Base-by-base conservation (phyloP, 2,329 filamentous ascomycete genomes). In the Fusarium continuum region DNA sequence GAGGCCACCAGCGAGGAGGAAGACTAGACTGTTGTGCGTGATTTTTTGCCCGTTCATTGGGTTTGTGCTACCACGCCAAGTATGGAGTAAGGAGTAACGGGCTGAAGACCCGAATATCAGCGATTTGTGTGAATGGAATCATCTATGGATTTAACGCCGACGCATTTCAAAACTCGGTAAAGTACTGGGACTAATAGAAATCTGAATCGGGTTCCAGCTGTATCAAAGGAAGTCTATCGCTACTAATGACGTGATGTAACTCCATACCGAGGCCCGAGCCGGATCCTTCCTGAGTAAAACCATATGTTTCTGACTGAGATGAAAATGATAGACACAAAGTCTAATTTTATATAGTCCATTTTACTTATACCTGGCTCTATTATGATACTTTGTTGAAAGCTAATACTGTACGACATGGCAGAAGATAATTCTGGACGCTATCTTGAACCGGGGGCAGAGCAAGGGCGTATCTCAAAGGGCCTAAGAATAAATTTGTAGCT, bases 1-100 rank as follows among this genome's bases (percentile, higher is more conserved):
- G 86, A 89, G 46, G 83, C 83, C 5, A 89, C 86, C 1, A 88
- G 85, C 50, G 86, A 88, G 39, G 85, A 84, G 2, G 83, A 84
- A 16, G 76, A 84, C 16, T 76, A 78, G 50, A 35, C 22, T 32
- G 23, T 52, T 48, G 41, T 49, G 28, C 19, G 43, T 48, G 32
- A 22, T 31, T 34, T 36, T 57, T 20, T 16, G 22, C 40, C 22
- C 29, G n/a, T 35, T 23, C 44, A 41, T 41, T 34, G 23, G 53
- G 28, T 11, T 26, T 41, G 36, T 58, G 39, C 26, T 17, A 48
- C n/a, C 28, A 31, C 20, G 13, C 23, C 25, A 19, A 10, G 36
- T 34, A 64, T 48, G 68, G 68, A 70, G 68, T 66, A 55, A 34
- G 68, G 68, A 65, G 68, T 69, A 57, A n/a, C 16, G 36, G 40